phyloP scores from a whole-genome alignment of 768 basidiomycete species.

The Candolleomyces eurysporus region DNA sequence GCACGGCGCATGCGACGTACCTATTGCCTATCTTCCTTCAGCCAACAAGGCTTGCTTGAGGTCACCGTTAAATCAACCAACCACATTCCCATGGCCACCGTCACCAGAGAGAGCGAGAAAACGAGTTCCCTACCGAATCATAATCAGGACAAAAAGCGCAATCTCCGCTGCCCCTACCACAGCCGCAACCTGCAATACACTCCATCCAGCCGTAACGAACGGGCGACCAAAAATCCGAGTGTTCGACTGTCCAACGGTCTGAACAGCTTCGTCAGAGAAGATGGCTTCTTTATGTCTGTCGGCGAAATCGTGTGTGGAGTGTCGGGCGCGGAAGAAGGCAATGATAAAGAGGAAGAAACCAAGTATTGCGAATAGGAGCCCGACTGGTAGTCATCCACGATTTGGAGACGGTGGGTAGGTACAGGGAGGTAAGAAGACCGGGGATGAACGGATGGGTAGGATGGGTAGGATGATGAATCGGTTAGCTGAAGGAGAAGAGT shows the following conservation, averaged over 20 bases:
- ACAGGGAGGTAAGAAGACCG: not conserved
- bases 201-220: conserved; percentile 80
- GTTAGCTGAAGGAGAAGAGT: not conserved
- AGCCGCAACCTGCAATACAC: conserved; percentile 56
- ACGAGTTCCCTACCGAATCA: conserved; percentile 20
- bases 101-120: too few relatives aligned
- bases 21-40: conserved; percentile 12
- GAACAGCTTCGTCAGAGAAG: conserved; percentile 35
- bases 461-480: not conserved
- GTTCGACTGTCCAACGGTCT: conserved; percentile 60
- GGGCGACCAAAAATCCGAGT: conserved; percentile 70
- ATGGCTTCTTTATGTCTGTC: conserved; percentile 46
- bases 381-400: conserved; percentile 31
- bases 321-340: conserved; percentile 59
- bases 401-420: not conserved
- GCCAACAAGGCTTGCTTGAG: too few relatives aligned
- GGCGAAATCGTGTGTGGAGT: conserved; percentile 78
- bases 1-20: not conserved
- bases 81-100: too few relatives aligned
- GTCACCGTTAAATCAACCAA: too few relatives aligned
- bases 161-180: conserved; percentile 67
- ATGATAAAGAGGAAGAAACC: conserved; percentile 57
- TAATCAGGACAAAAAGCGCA: conserved; percentile 59
- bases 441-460: too few relatives aligned
- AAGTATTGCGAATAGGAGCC: conserved; percentile 63